Evolutionary conservation across 225 moss, liverwort and hornwort genomes (phyloP).

Genomic region (Straminergon stramineum): DNA sequence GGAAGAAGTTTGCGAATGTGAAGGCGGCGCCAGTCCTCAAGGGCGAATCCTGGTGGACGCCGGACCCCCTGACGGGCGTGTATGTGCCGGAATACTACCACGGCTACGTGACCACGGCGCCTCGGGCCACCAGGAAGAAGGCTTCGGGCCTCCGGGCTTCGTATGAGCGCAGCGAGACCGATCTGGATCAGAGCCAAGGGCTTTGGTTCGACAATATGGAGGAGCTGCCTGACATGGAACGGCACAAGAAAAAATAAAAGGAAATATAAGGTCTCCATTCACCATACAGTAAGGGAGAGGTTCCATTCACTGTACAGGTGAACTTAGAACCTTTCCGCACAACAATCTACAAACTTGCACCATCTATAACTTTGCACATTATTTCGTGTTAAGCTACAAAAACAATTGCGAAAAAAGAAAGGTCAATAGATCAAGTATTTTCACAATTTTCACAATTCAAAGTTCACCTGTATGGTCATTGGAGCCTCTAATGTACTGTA

Average conservation of each 20-base stretch:
- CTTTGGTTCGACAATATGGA: constrained; percentile 27
- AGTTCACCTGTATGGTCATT: background rate
- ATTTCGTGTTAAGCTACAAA: background rate
- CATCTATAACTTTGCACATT: background rate
- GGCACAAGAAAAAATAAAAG: constrained; percentile 6
- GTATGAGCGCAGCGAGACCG: background rate
- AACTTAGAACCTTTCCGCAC: background rate
- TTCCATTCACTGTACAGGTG: background rate
- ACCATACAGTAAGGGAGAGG: background rate
- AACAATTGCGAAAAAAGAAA: background rate
- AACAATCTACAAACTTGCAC: background rate
- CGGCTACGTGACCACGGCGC: constrained; percentile 22
- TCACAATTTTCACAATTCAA: background rate
- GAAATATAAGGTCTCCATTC: background rate
- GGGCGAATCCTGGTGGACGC: constrained; percentile 38
- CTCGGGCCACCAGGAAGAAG: background rate
- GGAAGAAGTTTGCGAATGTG: constrained; percentile 1
- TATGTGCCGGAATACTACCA: constrained; percentile 34
- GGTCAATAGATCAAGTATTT: background rate
- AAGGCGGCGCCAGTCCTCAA: constrained; percentile 7
- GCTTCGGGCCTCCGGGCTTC: background rate
- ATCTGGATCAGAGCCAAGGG: background rate
- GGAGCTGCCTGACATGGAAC: constrained; percentile 22
- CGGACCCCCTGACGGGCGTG: constrained; percentile 36
- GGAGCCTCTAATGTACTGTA: background rate